Conservation (phyloP, 2,329 filamentous ascomycete genomes). For the Paraphaeosphaeria sporulosa region DNA sequence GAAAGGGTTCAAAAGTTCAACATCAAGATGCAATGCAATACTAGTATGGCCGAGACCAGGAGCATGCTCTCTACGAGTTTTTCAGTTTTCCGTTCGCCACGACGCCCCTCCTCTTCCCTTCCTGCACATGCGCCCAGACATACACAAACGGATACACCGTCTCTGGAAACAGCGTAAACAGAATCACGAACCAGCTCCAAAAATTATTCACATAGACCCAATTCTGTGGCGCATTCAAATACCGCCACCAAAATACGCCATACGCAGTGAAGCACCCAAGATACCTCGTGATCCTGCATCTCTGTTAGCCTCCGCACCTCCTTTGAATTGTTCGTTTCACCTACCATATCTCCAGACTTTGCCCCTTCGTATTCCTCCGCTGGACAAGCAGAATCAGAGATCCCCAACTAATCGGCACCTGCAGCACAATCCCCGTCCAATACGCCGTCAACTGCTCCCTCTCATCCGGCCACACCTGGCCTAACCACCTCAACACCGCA, state of each 20-base stretch:
- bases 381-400: conserved; percentile 40
- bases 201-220: conserved; percentile 49
- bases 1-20: neutral
- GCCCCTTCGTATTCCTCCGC: conserved; percentile 46
- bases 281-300: conserved; percentile 48
- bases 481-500: conserved; percentile 36
- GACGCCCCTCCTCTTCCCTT: conserved; percentile 23
- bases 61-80: neutral
- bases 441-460: conserved; percentile 52
- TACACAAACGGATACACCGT: conserved; percentile 50
- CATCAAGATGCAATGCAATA: neutral
- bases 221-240: conserved; percentile 49
- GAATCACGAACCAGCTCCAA: conserved; percentile 46
- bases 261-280: conserved; percentile 50
- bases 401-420: conserved; percentile 51
- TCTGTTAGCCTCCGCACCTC: neutral
- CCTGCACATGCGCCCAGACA: conserved; percentile 37
- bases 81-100: conserved; percentile 20
- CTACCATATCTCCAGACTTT: conserved; percentile 52
- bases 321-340: conserved; percentile 16
- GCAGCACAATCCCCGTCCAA: conserved; percentile 49
- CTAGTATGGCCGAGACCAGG: too few relatives aligned
- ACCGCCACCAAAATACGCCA: conserved; percentile 50
- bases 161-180: conserved; percentile 49
- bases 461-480: conserved; percentile 46